A percentile compares a stretch with the other conserved stretches of the same genome.
phyloP scores from a whole-genome alignment of 2,329 filamentous ascomycete species.

The Paraphaeosphaeria sporulosa region DNA sequence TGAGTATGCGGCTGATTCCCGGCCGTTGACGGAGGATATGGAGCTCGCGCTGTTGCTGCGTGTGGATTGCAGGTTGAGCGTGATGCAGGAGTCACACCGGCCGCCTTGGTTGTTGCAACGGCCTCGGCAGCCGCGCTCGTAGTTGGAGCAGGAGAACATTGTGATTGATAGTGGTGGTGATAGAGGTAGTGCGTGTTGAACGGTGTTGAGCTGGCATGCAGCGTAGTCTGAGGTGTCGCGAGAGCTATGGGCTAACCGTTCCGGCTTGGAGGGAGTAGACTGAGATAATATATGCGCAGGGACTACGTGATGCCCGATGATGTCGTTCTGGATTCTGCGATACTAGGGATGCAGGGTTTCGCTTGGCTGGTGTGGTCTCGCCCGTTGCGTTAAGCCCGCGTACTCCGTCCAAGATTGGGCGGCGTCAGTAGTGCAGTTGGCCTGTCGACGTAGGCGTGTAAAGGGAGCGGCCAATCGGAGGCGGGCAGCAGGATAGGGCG shows the following conservation, averaged over 20 bases:
- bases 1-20: constrained; percentile 43
- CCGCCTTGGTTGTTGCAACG: constrained; percentile 49
- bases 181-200: neutral
- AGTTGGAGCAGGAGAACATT: constrained; percentile 56
- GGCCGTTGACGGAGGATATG: constrained; percentile 35
- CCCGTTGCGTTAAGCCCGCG: constrained; percentile 6
- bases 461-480: neutral
- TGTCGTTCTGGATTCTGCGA: constrained; percentile 30
- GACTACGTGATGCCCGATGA: constrained; percentile 38
- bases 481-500: neutral
- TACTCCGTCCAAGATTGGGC: neutral
- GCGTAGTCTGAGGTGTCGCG: neutral
- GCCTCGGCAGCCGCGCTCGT: constrained; percentile 54
- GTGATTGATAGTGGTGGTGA: constrained; percentile 18
- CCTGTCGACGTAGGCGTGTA: constrained; percentile 6
- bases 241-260: constrained; percentile 4
- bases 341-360: constrained; percentile 34
- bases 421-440: neutral
- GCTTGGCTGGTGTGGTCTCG: constrained; percentile 23
- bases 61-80: constrained; percentile 48
- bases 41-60: constrained; percentile 45
- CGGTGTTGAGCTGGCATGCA: neutral
- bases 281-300: constrained; percentile 36
- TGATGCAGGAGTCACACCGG: constrained; percentile 49
- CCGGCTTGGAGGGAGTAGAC: constrained; percentile 8